Conservation (phyloP, 2,329 filamentous ascomycete species). For the Cadophora malorum region DNA sequence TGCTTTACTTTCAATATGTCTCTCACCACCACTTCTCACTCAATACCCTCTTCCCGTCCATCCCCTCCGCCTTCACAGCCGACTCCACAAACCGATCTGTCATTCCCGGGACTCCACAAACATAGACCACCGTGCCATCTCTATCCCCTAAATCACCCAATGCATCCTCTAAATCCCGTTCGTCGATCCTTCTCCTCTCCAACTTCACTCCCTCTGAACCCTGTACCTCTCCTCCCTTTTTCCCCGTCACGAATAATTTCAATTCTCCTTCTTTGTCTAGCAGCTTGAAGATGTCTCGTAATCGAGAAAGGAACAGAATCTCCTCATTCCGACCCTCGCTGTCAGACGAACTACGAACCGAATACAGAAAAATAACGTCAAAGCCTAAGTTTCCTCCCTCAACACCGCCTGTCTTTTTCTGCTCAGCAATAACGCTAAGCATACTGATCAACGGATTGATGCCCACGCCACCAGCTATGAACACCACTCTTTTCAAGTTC, state of each 20-base stretch:
- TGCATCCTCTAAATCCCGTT: constrained; percentile 51
- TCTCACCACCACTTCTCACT: constrained; percentile 69
- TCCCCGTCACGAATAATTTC: constrained; percentile 52
- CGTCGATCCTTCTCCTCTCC: constrained; percentile 50
- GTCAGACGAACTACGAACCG: constrained; percentile 40
- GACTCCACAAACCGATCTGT: constrained; percentile 67
- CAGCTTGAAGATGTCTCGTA: constrained; percentile 51
- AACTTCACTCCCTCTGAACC: constrained; percentile 41
- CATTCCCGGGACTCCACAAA: constrained; percentile 73
- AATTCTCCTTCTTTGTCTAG: constrained; percentile 51
- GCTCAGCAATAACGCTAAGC: constrained; percentile 31
- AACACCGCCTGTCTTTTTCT: background rate
- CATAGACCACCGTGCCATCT: constrained; percentile 61
- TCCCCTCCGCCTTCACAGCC: constrained; percentile 48
- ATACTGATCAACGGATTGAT: constrained; percentile 46
- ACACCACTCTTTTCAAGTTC: constrained; percentile 65
- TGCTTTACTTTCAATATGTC: too few relatives aligned
- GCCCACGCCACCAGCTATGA: constrained; percentile 57
- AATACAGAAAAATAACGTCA: constrained; percentile 39
- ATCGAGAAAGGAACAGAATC: constrained; percentile 59
- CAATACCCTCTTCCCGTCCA: constrained; percentile 56
- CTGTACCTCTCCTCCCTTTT: constrained; percentile 17
- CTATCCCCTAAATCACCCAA: constrained; percentile 48
- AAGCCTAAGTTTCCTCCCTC: constrained; percentile 16
- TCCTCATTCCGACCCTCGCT: constrained; percentile 40